Evolutionary conservation across 495 filamentous ascomycete species (phyloP).

Genomic region (Xylaria nigripes): DNA sequence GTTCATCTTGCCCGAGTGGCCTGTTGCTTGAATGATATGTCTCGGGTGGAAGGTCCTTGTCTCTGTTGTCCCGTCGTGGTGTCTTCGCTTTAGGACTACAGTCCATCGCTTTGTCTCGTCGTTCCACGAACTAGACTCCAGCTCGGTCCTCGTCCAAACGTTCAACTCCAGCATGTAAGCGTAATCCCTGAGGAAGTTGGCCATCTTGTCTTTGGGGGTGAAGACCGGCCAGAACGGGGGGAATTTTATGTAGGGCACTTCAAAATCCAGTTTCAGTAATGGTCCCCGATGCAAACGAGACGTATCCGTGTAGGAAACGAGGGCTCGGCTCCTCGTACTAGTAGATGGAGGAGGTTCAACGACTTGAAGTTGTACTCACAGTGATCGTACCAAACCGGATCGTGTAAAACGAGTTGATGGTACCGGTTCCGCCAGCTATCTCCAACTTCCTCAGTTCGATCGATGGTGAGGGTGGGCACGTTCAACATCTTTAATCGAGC

Average conservation of each 20-base stretch:
- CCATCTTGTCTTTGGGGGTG: constrained; percentile 75
- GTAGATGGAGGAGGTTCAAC: background rate
- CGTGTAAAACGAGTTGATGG: constrained; percentile 57
- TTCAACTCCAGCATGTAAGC: constrained; percentile 68
- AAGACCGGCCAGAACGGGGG: constrained; percentile 61
- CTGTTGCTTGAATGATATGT: constrained; percentile 65
- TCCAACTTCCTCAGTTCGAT: constrained; percentile 56
- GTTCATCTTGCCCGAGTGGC: constrained; percentile 63
- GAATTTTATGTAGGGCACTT: constrained; percentile 43
- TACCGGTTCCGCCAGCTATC: constrained; percentile 74
- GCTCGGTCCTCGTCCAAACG: constrained; percentile 55
- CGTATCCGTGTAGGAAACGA: too few species aligned
- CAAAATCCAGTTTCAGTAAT: background rate
- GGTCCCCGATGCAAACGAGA: background rate
- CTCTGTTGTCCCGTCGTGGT: constrained; percentile 40
- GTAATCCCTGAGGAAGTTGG: constrained; percentile 70
- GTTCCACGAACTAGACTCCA: constrained; percentile 47
- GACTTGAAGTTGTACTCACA: constrained; percentile 47
- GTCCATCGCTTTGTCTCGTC: constrained; percentile 51
- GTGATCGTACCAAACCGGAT: constrained; percentile 71
- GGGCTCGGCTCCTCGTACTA: too few species aligned
- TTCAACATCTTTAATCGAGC: constrained; percentile 67
- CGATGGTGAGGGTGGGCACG: constrained; percentile 56
- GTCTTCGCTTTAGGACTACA: constrained; percentile 44
- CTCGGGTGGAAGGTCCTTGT: constrained; percentile 53